Evolutionary conservation across 2,329 filamentous ascomycete genomes (phyloP).

Genomic region (Aspergillus amoenus): DNA sequence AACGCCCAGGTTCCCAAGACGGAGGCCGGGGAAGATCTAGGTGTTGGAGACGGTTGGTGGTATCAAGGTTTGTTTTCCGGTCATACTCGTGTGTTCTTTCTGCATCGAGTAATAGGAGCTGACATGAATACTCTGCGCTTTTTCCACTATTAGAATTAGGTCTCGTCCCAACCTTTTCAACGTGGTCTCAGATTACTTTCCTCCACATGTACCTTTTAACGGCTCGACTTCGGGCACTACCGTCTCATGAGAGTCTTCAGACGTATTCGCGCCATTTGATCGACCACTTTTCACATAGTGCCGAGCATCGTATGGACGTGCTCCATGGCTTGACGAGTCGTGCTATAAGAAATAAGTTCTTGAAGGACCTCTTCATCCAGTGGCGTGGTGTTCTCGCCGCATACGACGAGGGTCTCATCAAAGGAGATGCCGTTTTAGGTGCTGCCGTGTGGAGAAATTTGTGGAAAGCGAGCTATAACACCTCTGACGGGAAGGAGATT

Average conservation of each 20-base stretch:
- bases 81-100: background rate
- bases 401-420: constrained; percentile 48
- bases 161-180: constrained; percentile 84
- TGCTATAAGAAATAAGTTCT: constrained; percentile 58
- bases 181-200: constrained; percentile 95
- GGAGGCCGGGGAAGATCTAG: constrained; percentile 78
- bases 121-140: background rate
- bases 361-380: constrained; percentile 88
- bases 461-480: constrained; percentile 68
- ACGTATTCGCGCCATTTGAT: constrained; percentile 87
- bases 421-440: constrained; percentile 48
- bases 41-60: constrained; percentile 74
- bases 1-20: constrained; percentile 68
- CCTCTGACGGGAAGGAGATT: constrained; percentile 47
- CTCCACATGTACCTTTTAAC: constrained; percentile 93
- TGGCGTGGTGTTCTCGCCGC: constrained; percentile 85
- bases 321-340: constrained; percentile 52
- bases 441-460: constrained; percentile 91
- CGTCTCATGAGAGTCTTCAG: constrained; percentile 61
- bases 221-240: constrained; percentile 77
- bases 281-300: constrained; percentile 77
- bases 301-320: constrained; percentile 67
- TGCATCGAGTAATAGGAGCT: background rate
- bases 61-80: constrained; percentile 63
- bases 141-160: constrained; percentile 61